Base-by-base conservation (phyloP, 2,329 filamentous ascomycete genomes). In the Metarhizium humberi region DNA sequence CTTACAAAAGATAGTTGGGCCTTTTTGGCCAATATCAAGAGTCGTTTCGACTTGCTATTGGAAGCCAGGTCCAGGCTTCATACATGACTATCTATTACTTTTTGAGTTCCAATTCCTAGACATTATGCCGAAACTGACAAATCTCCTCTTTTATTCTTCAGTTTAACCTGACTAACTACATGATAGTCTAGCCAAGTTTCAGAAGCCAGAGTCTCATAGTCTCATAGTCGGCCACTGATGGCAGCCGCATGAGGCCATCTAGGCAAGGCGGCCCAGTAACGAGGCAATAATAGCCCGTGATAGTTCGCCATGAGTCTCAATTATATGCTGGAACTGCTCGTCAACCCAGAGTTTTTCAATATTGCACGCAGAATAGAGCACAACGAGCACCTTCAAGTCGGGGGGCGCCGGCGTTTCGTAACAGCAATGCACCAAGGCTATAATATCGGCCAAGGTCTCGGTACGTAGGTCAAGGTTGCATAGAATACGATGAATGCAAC, bases 331-430 rank as follows among this genome's bases (percentile, higher is more conserved):
- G 38, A 60, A 58, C 8, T 49, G 6, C 38, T 58, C 51, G 5
- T 48, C 56, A 40, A 50, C 20, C 58, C 58, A 60, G 3, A 60
- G 25, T 20, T 30, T 50, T 30, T 58, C 53, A 29, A 58, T 38
- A 13, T 58, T 54, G 40, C 56, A 58, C 6, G 55, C 58, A 10
- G 51, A 30, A 30, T 55, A 58, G 14, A 46, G 49, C 18, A 50
- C 52, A 11, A 60, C 42, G 4, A 60, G 34, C 40, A 57, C 32
- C 20, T 47, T 56, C 18, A 60, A 29, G 2, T 40, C 42, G 2
- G 54, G 42, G 5, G 57, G 58, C 13, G 47, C 55, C 18, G 13
- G 14, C n/a, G 52, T 42, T 2, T 48, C 50, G 51, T 55, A 58
- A 51, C 58, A 60, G 42, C 49, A 57, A 8, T 30, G 38, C n/a